These are phyloP conservation scores for Lipomyces japonicus DNA, from an alignment of 805 yeast genomes.

Conservation along the genomic window DNA sequence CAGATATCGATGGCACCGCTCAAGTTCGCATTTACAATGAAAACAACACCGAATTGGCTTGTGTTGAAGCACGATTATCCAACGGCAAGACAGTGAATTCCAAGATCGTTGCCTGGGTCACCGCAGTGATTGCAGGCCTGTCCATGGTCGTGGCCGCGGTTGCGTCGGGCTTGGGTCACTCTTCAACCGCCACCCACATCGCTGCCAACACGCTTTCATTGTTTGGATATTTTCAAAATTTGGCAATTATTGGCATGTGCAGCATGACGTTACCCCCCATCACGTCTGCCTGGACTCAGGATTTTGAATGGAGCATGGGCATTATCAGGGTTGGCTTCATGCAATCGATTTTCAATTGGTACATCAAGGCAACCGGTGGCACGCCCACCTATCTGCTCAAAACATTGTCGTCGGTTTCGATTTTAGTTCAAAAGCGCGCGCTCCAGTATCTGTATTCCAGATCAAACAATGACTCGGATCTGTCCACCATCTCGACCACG, in stretches of 20 bases:
- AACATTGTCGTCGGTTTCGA: conserved; percentile 62
- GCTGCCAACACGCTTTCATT: conserved; percentile 93
- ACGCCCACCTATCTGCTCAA: conserved; percentile 68
- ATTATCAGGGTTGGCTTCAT: conserved; percentile 71
- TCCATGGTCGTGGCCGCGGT: conserved; percentile 87
- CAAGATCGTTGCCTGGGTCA: conserved; percentile 89
- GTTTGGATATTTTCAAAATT: conserved; percentile 87
- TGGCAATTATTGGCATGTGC: conserved; percentile 92
- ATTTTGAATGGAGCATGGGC: conserved; percentile 95
- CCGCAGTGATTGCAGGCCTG: conserved; percentile 83
- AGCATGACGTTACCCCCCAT: conserved; percentile 95
- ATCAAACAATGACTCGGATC: conserved; percentile 53
- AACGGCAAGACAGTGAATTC: conserved; percentile 95
- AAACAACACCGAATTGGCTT: conserved; percentile 54
- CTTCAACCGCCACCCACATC: conserved; percentile 91
- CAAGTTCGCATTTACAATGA: conserved; percentile 61
- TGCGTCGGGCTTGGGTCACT: conserved; percentile 81
- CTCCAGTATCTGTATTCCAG: conserved; percentile 17
- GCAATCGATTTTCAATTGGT: conserved; percentile 79
- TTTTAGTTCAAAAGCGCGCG: conserved; percentile 69
- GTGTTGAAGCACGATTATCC: conserved; percentile 81
- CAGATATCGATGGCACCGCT: conserved; percentile 91
- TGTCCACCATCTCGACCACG: conserved; percentile 54
- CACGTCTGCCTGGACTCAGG: conserved; percentile 97
- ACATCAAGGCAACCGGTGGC: conserved; percentile 93